Conservation (phyloP, 2,329 filamentous ascomycete genomes). For the Cytospora leucostoma region DNA sequence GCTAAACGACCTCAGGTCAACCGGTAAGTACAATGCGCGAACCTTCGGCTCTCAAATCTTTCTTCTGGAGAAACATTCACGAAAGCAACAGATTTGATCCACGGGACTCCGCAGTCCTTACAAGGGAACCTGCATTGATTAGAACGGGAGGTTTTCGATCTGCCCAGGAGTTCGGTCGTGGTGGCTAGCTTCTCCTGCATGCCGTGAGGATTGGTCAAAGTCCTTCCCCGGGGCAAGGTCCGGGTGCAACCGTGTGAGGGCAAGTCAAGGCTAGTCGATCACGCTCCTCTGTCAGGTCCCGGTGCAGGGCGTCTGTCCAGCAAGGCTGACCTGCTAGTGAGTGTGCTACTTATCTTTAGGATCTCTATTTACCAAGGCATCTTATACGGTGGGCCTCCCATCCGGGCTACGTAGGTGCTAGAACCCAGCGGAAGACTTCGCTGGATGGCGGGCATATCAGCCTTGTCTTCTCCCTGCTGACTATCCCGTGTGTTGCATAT, state of each 20-base stretch:
- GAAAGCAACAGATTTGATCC: not conserved
- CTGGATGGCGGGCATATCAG: not conserved
- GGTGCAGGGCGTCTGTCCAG: not conserved
- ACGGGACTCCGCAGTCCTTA: not conserved
- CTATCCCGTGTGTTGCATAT: not conserved
- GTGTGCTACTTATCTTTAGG: not conserved
- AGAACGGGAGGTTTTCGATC: too few relatives aligned
- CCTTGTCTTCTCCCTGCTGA: not conserved
- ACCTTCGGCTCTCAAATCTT: not conserved
- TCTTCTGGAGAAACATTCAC: not conserved
- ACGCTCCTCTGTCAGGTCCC: constrained; percentile 20
- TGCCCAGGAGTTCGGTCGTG: not conserved
- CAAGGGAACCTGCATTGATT: not conserved
- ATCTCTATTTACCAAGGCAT: not conserved
- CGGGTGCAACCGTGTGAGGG: not conserved
- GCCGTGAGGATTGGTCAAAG: not conserved
- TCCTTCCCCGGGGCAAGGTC: not conserved
- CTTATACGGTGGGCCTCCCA: not conserved
- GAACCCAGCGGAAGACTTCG: not conserved
- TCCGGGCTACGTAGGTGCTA: not conserved
- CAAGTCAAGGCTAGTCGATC: constrained; percentile 14
- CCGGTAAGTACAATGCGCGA: not conserved
- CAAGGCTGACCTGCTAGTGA: not conserved
- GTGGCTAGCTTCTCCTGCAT: not conserved
- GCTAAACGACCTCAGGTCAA: not conserved